Conservation (phyloP, 495 filamentous ascomycete genomes). For the Diplogelasinospora grovesii region DNA sequence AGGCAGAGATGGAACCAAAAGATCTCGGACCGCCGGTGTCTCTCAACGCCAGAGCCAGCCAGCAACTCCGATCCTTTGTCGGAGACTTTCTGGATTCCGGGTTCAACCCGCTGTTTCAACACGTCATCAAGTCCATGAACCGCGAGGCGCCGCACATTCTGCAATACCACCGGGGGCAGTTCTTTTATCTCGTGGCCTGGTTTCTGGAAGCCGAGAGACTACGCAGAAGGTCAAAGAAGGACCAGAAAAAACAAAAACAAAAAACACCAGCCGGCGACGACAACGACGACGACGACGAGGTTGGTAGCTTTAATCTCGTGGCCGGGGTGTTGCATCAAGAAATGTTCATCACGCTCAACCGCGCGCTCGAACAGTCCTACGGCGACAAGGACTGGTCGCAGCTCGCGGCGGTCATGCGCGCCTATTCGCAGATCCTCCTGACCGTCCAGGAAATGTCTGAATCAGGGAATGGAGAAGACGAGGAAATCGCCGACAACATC, state of each 20-base stretch:
- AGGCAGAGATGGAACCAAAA: constrained; percentile 56
- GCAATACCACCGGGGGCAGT: constrained; percentile 67
- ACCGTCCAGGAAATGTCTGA: constrained; percentile 92
- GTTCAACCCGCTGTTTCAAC: constrained; percentile 88
- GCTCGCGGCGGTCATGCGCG: constrained; percentile 81
- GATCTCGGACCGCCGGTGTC: constrained; percentile 70
- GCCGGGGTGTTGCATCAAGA: constrained; percentile 88
- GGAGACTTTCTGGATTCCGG: constrained; percentile 92
- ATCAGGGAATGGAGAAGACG: constrained; percentile 80
- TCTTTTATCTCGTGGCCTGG: constrained; percentile 90
- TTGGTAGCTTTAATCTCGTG: constrained; percentile 76
- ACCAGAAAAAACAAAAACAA: constrained; percentile 38
- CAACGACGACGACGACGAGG: too few relatives aligned
- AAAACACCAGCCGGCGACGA: constrained; percentile 27
- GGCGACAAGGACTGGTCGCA: constrained; percentile 83
- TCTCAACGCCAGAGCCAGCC: constrained; percentile 59
- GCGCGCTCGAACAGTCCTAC: constrained; percentile 67
- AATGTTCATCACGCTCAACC: constrained; percentile 80
- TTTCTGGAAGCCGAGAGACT: constrained; percentile 85
- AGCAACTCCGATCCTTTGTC: constrained; percentile 73
- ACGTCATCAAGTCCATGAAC: constrained; percentile 84
- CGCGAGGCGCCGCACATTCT: constrained; percentile 81
- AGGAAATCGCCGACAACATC: constrained; percentile 97
- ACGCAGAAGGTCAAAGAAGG: constrained; percentile 54
- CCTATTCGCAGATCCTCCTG: constrained; percentile 79